Percentiles rank a stretch among this genome's conserved stretches.
phyloP scores from a whole-genome alignment of 176 grass and related monocot genomes.

The Aegilops tauschii region DNA sequence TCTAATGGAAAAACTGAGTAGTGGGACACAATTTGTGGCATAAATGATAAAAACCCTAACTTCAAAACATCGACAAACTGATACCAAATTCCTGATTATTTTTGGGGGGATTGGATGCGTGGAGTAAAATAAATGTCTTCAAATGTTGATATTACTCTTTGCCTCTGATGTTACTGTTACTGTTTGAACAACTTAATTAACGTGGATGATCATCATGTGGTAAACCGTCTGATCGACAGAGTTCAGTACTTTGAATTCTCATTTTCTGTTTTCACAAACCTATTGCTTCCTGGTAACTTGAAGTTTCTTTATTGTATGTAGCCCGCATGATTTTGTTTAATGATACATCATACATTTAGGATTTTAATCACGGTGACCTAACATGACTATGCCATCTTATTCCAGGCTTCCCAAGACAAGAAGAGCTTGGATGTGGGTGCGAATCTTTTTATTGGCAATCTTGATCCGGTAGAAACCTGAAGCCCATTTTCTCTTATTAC shows the following conservation, averaged over 20 bases:
- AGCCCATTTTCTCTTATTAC: constrained; percentile 17
- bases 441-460: constrained; percentile 99
- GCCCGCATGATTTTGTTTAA: neutral
- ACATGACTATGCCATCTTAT: constrained; percentile 31
- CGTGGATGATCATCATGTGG: neutral
- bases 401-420: constrained; percentile 99
- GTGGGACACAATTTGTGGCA: no score
- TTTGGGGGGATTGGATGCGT: neutral
- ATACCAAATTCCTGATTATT: neutral
- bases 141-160: neutral
- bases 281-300: neutral
- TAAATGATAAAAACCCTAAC: neutral
- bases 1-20: no score
- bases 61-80: constrained; percentile 14
- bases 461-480: constrained; percentile 72
- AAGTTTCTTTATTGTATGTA: neutral
- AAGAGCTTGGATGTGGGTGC: constrained; percentile 96
- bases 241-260: neutral
- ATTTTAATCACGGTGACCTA: constrained; percentile 1
- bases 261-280: neutral
- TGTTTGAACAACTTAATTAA: neutral
- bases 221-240: neutral
- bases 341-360: neutral
- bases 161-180: neutral
- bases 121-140: constrained; percentile 12